phyloP scores from a whole-genome alignment of 2,329 filamentous ascomycete species.

The Pezizomycotina sp. region DNA sequence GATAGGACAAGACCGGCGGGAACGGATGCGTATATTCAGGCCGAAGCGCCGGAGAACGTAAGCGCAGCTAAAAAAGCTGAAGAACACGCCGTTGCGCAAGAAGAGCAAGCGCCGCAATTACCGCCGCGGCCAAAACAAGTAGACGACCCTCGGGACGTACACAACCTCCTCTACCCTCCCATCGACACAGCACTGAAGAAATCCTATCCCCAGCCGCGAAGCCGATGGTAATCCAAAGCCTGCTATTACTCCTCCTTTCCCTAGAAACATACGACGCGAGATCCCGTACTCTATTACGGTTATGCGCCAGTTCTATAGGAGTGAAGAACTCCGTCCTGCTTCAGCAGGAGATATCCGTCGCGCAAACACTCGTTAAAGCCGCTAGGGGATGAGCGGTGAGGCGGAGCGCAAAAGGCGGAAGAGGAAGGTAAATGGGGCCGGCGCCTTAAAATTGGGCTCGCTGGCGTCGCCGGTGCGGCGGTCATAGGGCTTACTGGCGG shows the following conservation, averaged over 20 bases:
- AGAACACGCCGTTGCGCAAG: conserved; percentile 20
- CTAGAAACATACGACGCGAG: conserved; percentile 62
- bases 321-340: conserved; percentile 48
- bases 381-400: conserved; percentile 56
- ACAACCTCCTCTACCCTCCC: conserved; percentile 41
- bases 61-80: conserved; percentile 28
- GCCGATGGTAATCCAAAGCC: conserved; percentile 51
- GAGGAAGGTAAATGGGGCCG: conserved; percentile 49
- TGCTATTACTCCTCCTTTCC: conserved; percentile 57
- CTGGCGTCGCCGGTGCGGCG: conserved; percentile 72
- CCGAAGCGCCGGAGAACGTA: conserved; percentile 19
- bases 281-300: conserved; percentile 53
- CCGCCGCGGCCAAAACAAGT: conserved; percentile 27
- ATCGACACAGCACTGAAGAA: conserved; percentile 42
- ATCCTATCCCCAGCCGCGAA: conserved; percentile 45
- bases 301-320: conserved; percentile 54
- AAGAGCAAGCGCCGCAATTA: conserved; percentile 22
- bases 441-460: conserved; percentile 70
- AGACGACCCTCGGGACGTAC: conserved; percentile 29
- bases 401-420: conserved; percentile 56
- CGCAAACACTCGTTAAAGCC: conserved; percentile 55
- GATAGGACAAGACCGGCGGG: conserved; percentile 18
- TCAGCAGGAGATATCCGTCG: conserved; percentile 58
- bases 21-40: conserved; percentile 15
- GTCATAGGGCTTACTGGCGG: conserved; percentile 70